Base-by-base conservation (phyloP, 2,329 filamentous ascomycete species). In the Colletotrichum phormii region DNA sequence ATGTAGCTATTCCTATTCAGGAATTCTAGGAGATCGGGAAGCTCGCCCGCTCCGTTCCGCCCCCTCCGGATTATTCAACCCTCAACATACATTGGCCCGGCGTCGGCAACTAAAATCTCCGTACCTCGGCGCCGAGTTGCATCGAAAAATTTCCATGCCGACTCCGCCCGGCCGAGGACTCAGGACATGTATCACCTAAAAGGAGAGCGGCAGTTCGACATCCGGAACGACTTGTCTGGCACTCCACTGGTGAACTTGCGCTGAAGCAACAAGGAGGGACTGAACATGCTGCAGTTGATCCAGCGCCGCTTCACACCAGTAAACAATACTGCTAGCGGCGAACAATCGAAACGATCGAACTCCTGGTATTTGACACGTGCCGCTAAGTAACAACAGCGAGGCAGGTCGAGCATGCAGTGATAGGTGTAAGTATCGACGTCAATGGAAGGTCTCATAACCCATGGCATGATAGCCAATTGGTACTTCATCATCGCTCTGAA, bases 71-170 rank as follows among this genome's bases (percentile, higher is more conserved):
- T 42, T 26, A 22, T 12, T 24, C 54, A 66, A 49, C 67, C 15
- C 24, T 69, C 54, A 33, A 11, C 22, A 33, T 18, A 66, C 3
- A 22, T 29, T 9, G 24, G 13, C 12, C 55, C 62, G 53, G 42
- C 8, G 4, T 65, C 62, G 67, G 67, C 42, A 13, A 66, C 29
- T 57, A 42, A 31, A 46, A 13, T 60, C 13, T 46, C 67, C 67
- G 67, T 22, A 18, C 29, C 53, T 37, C 62, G 55, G 42, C 18
- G 22, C 67, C 35, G 54, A 35, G 5, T n/a, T 18, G 22, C 49
- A 18, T 13, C 7, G 8, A 26, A 13, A 3, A 1, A 31, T 18
- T 12, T 49, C 18, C 18, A 22, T 22, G 42, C 18, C 42, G 42
- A 22, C 42, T n/a, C 42, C 42, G 42, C 18, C 37, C 15, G 15